These are phyloP conservation scores for Hypsizygus marmoreus DNA, from an alignment of 768 basidiomycete species.

Conservation along the genomic window DNA sequence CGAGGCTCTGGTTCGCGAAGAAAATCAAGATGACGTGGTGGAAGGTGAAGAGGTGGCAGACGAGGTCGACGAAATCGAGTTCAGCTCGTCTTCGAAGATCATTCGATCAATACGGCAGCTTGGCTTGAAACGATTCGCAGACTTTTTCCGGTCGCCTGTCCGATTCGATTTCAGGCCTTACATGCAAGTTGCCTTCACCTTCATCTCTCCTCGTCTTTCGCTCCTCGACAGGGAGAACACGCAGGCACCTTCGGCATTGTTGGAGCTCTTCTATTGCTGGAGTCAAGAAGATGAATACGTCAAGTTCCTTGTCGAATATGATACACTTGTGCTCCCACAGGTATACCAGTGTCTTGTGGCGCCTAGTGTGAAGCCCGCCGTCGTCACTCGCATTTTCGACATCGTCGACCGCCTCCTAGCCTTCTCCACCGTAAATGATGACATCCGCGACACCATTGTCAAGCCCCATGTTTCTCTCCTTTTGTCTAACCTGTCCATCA, in stretches of 20 bases:
- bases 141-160: slow-evolving; percentile 81
- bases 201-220: slow-evolving; percentile 83
- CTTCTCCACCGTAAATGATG: slow-evolving; percentile 51
- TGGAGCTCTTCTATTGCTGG: slow-evolving; percentile 87
- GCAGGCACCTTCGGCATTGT: slow-evolving; percentile 84
- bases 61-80: slow-evolving; percentile 33
- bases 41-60: slow-evolving; percentile 38
- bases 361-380: slow-evolving; percentile 83
- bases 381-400: slow-evolving; percentile 81
- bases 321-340: slow-evolving; percentile 68
- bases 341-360: slow-evolving; percentile 82
- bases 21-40: slow-evolving; percentile 31
- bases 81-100: slow-evolving; percentile 37
- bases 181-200: slow-evolving; percentile 64
- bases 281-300: slow-evolving; percentile 57
- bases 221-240: slow-evolving; percentile 82
- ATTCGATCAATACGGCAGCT: slow-evolving; percentile 74
- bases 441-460: slow-evolving; percentile 54
- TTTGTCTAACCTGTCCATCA: slow-evolving; percentile 66
- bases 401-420: slow-evolving; percentile 73
- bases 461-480: slow-evolving; percentile 72
- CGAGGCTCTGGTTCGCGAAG: slow-evolving; percentile 29
- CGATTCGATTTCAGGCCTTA: slow-evolving; percentile 77
- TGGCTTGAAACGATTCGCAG: slow-evolving; percentile 82
- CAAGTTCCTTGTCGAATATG: slow-evolving; percentile 69